Percentiles rank a stretch among this genome's conserved stretches.
These are phyloP conservation scores for Penicillium macrosclerotiorum DNA, from an alignment of 495 filamentous ascomycete genomes.

Conservation along the genomic window DNA sequence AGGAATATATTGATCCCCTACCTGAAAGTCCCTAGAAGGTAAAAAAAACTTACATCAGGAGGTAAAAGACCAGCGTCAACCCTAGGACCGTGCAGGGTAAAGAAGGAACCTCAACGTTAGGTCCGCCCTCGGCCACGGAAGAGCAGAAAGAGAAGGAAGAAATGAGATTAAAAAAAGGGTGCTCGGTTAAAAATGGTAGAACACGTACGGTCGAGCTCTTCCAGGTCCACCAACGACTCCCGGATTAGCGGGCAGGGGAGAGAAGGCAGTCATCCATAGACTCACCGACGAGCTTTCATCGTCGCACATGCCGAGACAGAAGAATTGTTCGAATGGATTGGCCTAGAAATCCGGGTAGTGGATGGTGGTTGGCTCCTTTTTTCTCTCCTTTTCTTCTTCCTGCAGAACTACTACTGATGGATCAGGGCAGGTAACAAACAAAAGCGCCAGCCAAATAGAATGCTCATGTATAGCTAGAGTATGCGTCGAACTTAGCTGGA, in stretches of 20 bases:
- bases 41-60: conserved; percentile 21
- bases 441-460: conserved; percentile 18
- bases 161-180: conserved; percentile 1
- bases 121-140: conserved; percentile 4
- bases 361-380: background rate
- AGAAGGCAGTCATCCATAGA: conserved; percentile 10
- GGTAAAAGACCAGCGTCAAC: conserved; percentile 10
- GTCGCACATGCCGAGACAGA: conserved; percentile 2
- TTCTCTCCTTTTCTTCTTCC: conserved; percentile 4
- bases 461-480: conserved; percentile 32
- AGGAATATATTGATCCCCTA: conserved; percentile 11
- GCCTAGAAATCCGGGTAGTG: background rate
- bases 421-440: conserved; percentile 35
- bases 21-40: conserved; percentile 15
- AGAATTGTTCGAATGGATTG: background rate
- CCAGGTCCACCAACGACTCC: background rate
- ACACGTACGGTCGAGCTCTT: conserved; percentile 22
- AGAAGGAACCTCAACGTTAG: conserved; percentile 3
- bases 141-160: background rate
- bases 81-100: background rate
- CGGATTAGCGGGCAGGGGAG: conserved; percentile 5
- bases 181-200: conserved; percentile 5
- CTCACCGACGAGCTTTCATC: conserved; percentile 6
- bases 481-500: conserved; percentile 50
- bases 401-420: conserved; percentile 40